Evolutionary conservation across 805 yeast species (phyloP), one percentile per base, ranked within the genome.

Genomic region (Wickerhamomyces tratensis): DNA sequence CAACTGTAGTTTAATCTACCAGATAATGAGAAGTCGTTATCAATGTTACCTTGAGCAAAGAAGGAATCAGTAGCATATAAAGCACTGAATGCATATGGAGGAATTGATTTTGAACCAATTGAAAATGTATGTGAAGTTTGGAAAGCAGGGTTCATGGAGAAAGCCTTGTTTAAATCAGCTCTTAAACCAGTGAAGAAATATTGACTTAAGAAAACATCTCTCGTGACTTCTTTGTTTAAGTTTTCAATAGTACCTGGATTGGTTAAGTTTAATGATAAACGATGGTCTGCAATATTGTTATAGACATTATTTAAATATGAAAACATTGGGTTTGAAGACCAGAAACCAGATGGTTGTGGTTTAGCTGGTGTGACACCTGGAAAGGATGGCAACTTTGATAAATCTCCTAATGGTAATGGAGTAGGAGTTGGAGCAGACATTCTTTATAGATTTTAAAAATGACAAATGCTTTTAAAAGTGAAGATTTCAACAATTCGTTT

Each of bases 201-300:
- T 61, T 88, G 95, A 59, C 76, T 79, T 55, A 88, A 74, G 61
- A 93, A 87, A 31, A 91, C 97, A 61, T 91, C 98, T 66, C 89
- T 82, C 49, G 89, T 71, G 45, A 88, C 97, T 69, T 93, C 98
- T 68, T 86, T 86, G 70, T 82, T 82, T 63, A 91, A 71, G 69
- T 87, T 86, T 71, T 89, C 98, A 63, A 87, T 78, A 50, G 96
- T 83, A 52, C 98, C 98, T 44, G 98, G 98, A 68, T 88, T 86
- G 54, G 77, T 68, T 62, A 93, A 77, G 44, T 88, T 87, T 51
- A 89, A 72, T 7, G 91, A 77, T 47, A 76, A 72, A 63, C 98
- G 80, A 64, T 88, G 95, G 53, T 79, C 81, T 48, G 78, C 66
- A 47, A 88, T 72, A 51, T 79, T 75, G 56, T 68, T 74, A 63